Evolutionary conservation across 345 rosid genomes (phyloP), one percentile per base, ranked within the genome.

Genomic region (Rhodomyrtus tomentosa): DNA sequence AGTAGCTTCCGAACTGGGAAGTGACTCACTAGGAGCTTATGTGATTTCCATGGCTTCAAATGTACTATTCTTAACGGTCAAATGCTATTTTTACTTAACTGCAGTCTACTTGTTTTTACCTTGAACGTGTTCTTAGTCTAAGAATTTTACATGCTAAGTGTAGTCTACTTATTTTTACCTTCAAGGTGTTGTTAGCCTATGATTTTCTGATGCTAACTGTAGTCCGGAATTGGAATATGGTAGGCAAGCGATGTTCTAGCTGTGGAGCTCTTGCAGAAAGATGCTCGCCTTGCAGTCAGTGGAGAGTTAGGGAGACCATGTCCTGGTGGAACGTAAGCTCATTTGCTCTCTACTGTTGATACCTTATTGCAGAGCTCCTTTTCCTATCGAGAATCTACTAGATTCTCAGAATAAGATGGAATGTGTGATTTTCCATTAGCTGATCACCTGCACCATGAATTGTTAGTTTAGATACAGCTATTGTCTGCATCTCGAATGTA

Each of bases 21-120:
- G 92, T 85, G 98, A 95, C 86, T 94, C 96, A 36, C 98, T 97
- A 88, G 99, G 99, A 85, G 98, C 99, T 85, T 97, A 97, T 87
- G 96, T 97, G 86, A 97, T 97, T 83, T 97, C 99, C 53, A 95
- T 97, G 99, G 98, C 99, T 87, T 97, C 98, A 87, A 92, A 96
- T 91, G 99, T 96, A 93, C 83, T 88, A 81, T 52, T 83, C 82
- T 80, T 80, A 49, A 49, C 76, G 80, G 84, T 56, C 58, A 62
- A 80, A 48, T 83, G 36, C 74, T 52, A 48, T 48, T 21, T 58
- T 48, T 83, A 58, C 59, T 55, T 83, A 21, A 45, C 24, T 3
- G 49, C 21, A 14, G 72, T 55, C 49, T 6, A 55, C 29, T 82
- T 42, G 25, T 50, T 50, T 81, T 80, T n/a, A n/a, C 56, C 6